Base-by-base conservation (phyloP, 2,329 filamentous ascomycete genomes). In the Phyllosticta citriasiana region DNA sequence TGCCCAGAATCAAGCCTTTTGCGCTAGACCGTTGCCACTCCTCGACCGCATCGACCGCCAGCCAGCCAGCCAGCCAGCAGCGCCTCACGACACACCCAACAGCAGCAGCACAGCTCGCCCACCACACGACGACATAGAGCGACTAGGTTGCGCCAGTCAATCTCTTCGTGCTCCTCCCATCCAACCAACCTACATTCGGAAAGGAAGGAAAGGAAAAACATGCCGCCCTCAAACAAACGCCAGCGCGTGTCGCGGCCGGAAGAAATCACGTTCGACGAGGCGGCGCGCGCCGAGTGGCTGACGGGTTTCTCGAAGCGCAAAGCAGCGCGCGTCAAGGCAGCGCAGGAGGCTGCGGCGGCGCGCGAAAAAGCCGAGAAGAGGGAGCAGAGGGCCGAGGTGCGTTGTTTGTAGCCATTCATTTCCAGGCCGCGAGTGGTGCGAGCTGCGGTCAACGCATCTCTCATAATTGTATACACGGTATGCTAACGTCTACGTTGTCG, bases 301-400 rank as follows among this genome's bases (percentile, higher is more conserved):
- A 97, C 91, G 0, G 94, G 94, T 2, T 99, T 99, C 76, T 92
- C 93, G 79, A 99, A 97, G 81, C 88, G 94, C 74, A 97, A 97
- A 75, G 78, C 89, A 59, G 88, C 91, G 73, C 84, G 94, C 47
- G 85, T 87, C 66, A 95, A 96, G 77, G 80, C 87, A 74, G 93
- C 93, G 1, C 88, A 94, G 70, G 91, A 94, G 66, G 81, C 88
- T 67, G 89, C 90, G 3, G 86, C 84, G 54, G 88, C 90, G 74
- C 86, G 83, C 71, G 91, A 87, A 55, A 85, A 87, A 57, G 84
- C 91, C 69, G 92, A 96, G 72, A 89, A 82, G 71, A 82, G 92
- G 62, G 78, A 82, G 62, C 79, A 88, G 61, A 81, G 93, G 67
- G 88, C 86, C 73, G 87, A 91, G 84, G 93, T 93, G 78, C 56